Evolutionary conservation across 257 asterid genomes (phyloP).

Genomic region (Oldenlandia corymbosa): DNA sequence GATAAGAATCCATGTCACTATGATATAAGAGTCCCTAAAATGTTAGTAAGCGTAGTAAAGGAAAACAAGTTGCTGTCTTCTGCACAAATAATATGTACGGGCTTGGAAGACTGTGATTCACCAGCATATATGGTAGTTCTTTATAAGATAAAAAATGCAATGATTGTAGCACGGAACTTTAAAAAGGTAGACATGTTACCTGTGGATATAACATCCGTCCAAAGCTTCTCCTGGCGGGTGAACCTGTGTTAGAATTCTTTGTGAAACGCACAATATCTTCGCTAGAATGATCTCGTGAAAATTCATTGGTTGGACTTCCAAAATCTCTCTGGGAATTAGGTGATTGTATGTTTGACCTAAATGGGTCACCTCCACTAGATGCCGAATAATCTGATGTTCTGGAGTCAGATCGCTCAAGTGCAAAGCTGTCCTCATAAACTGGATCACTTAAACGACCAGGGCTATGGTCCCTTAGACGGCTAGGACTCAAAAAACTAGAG

Average conservation of each 20-base stretch:
- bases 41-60: too few relatives aligned
- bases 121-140: background rate
- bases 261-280: constrained; percentile 30
- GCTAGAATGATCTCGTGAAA: constrained; percentile 48
- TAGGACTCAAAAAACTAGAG: constrained; percentile 75
- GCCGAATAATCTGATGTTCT: constrained; percentile 57
- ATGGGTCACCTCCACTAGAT: constrained; percentile 59
- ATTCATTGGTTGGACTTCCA: constrained; percentile 59
- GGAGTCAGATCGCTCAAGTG: constrained; percentile 51
- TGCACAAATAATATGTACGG: background rate
- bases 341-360: constrained; percentile 40
- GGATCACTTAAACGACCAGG: constrained; percentile 54
- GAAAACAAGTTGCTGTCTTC: background rate
- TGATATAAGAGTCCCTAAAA: too few relatives aligned
- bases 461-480: constrained; percentile 53
- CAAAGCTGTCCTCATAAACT: constrained; percentile 45
- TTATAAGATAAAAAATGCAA: background rate
- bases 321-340: constrained; percentile 50
- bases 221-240: constrained; percentile 20
- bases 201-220: constrained; percentile 35
- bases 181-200: constrained; percentile 49
- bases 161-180: too few relatives aligned
- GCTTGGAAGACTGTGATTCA: background rate
- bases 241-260: constrained; percentile 6
- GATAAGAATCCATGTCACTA: background rate